Percentiles rank a stretch among this genome's conserved stretches.
phyloP scores from a whole-genome alignment of 2,329 filamentous ascomycete species.

The Xylaria sp. region DNA sequence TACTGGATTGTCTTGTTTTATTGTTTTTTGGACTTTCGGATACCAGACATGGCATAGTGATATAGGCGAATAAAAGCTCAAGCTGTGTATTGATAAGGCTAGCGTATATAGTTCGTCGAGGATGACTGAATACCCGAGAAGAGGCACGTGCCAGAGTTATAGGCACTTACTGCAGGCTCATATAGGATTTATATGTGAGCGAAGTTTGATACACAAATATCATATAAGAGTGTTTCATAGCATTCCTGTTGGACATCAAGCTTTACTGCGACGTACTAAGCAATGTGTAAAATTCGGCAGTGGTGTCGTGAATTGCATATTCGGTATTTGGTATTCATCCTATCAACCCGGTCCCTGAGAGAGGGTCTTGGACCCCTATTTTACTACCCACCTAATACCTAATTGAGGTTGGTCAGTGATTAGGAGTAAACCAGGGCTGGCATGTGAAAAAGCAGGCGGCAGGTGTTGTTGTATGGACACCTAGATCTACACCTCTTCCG shows the following conservation, averaged over 20 bases:
- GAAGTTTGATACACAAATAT: background rate
- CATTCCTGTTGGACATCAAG: background rate
- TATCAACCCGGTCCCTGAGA: background rate
- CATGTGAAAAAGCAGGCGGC: background rate
- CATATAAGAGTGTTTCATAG: background rate
- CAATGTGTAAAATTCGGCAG: background rate
- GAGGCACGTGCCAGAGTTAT: background rate
- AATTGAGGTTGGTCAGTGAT: too few species aligned
- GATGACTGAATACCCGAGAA: constrained; percentile 6
- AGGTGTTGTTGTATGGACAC: background rate
- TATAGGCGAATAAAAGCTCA: background rate
- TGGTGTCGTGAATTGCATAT: background rate
- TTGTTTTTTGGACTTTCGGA: constrained; percentile 18
- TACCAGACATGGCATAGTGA: constrained; percentile 10
- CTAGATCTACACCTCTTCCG: background rate
- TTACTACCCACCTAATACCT: background rate
- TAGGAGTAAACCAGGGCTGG: background rate
- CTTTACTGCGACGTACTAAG: background rate
- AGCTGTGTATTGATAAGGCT: constrained; percentile 16
- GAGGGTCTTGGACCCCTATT: constrained; percentile 17
- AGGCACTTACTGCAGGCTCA: background rate
- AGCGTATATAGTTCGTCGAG: constrained; percentile 7
- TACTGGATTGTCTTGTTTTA: constrained; percentile 20
- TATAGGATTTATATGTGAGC: background rate
- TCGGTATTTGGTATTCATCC: too few species aligned